Evolutionary conservation across 2,329 filamentous ascomycete genomes (phyloP).

Genomic region (Harringtonia lauricola): DNA sequence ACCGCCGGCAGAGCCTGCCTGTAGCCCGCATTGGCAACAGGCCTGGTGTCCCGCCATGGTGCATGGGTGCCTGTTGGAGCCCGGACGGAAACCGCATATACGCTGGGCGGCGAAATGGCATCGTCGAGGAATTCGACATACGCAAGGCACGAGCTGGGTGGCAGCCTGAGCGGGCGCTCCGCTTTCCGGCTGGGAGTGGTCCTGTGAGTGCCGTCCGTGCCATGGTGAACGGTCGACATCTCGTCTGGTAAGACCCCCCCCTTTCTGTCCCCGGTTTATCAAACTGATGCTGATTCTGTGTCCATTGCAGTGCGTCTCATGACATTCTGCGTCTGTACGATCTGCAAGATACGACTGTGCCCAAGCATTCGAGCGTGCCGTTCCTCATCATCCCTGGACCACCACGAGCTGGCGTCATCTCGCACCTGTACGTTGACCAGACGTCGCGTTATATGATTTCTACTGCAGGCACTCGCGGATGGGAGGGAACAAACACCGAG

Average conservation of each 20-base stretch:
- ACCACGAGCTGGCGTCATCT: conserved; percentile 73
- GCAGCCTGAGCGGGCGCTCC: conserved; percentile 67
- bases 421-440: conserved; percentile 75
- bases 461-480: conserved; percentile 82
- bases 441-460: conserved; percentile 86
- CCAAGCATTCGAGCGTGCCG: conserved; percentile 70
- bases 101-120: conserved; percentile 79
- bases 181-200: conserved; percentile 81
- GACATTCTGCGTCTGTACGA: conserved; percentile 94
- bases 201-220: conserved; percentile 77
- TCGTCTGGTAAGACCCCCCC: conserved; percentile 67
- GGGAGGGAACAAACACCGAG: conserved; percentile 87
- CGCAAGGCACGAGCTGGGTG: conserved; percentile 61
- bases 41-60: conserved; percentile 81
- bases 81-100: conserved; percentile 94
- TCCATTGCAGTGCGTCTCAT: conserved; percentile 60
- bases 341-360: conserved; percentile 52
- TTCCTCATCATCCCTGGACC: conserved; percentile 95
- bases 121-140: conserved; percentile 87
- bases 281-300: neutral
- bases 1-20: conserved; percentile 63
- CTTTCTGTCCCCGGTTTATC: neutral
- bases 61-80: conserved; percentile 94
- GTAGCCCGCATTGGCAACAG: conserved; percentile 69
- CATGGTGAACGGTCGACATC: conserved; percentile 87